Base-by-base conservation (phyloP, 306 rosid genomes). In the Rosa lucieae region DNA sequence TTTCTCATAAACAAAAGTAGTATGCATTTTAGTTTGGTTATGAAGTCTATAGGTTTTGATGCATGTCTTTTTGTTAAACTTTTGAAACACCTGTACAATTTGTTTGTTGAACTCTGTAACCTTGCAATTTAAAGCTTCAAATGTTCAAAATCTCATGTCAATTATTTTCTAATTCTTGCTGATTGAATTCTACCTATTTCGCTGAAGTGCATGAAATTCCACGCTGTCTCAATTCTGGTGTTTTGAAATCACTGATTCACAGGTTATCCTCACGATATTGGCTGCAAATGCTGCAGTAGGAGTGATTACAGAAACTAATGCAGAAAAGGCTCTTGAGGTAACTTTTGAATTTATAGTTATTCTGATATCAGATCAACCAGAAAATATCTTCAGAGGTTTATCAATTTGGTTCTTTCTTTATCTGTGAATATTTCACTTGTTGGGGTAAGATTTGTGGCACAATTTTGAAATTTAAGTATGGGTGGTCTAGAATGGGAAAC, bases 211-310 rank as follows among this genome's bases (percentile, higher is more conserved):
- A 29, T 4, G 4, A 49, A 8, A 42, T 61, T 21, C 26, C 46
- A 59, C 13, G 0, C 12, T 9, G 32, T 62, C 20, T 74, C 37
- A 61, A 10, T 70, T 70, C 39, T 66, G 3, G 18, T 72, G 53
- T 48, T 72, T 66, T 77, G 68, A 77, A 62, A 82, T 78, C 61
- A 61, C 51, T 75, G n/a, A 26, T 70, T 73, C 69, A 49, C 90
- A 94, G 99, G 99, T 95, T 86, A 95, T 95, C 75, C 87, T 95
- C 75, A 82, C 90, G 92, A 95, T 95, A 87, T 84, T 95, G 89
- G 98, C 97, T 65, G 99, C 98, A 72, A 95, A 95, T 80, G 99
- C 99, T 20, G 89, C 97, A 12, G 99, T 95, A 44, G 99, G 99
- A 66, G 99, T 95, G 83, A 91, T 92, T 78, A 92, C 98, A 70